phyloP scores from a whole-genome alignment of 768 basidiomycete genomes.

The Gymnopilus junonius region DNA sequence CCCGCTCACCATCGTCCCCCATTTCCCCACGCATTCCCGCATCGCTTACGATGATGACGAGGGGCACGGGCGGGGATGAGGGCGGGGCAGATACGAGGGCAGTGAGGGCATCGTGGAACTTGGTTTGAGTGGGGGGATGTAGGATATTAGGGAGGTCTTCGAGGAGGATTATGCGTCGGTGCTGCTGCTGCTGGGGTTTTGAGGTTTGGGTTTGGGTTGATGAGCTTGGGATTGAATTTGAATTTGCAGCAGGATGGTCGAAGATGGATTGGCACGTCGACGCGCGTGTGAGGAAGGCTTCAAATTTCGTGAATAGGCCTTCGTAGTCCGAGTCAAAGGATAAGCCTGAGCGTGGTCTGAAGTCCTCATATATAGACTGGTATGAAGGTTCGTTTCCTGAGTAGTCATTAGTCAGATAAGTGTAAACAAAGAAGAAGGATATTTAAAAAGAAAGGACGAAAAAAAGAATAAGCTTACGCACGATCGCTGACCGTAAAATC shows the following conservation, averaged over 20 bases:
- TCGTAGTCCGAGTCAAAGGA: conserved; percentile 43
- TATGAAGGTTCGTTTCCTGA: not conserved
- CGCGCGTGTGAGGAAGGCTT: conserved; percentile 75
- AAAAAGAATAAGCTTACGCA: not conserved
- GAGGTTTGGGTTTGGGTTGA: not conserved
- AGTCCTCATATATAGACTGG: not conserved
- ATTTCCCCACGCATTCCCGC: conserved; percentile 78
- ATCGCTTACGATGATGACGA: conserved; percentile 86
- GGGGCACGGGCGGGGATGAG: conserved; percentile 51
- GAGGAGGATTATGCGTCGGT: conserved; percentile 73
- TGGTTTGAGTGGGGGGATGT: conserved; percentile 65
- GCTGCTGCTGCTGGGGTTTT: conserved; percentile 41
- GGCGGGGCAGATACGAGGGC: conserved; percentile 50
- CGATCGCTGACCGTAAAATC: conserved; percentile 23
- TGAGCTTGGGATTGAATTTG: too few relatives aligned
- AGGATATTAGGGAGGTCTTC: conserved; percentile 93
- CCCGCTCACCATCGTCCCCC: conserved; percentile 49
- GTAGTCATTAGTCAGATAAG: not conserved
- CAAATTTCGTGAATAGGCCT: conserved; percentile 67
- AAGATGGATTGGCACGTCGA: conserved; percentile 63
- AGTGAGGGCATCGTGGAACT: conserved; percentile 74
- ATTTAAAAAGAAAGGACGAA: not conserved
- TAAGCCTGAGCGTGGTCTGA: too few relatives aligned
- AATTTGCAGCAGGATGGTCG: conserved; percentile 11
- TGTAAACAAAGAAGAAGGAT: too few relatives aligned